phyloP scores from a whole-genome alignment of 805 yeast genomes.

The Lipomyces kockii region DNA sequence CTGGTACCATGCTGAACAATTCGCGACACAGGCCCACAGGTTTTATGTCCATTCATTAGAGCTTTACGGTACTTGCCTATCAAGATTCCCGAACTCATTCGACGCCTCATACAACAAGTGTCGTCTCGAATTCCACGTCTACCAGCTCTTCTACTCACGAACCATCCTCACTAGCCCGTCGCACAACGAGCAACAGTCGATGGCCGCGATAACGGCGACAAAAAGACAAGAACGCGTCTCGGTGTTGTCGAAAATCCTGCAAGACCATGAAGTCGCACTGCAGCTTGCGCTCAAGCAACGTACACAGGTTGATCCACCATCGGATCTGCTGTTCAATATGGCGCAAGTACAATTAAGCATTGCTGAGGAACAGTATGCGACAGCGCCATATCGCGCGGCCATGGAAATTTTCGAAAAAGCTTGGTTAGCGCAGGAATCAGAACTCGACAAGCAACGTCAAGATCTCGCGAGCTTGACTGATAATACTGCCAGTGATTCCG shows the following conservation, averaged over 20 bases:
- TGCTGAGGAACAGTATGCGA: slow-evolving; percentile 33
- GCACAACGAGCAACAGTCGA: background rate
- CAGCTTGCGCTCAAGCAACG: slow-evolving; percentile 12
- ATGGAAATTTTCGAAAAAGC: slow-evolving; percentile 29
- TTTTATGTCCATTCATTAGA: slow-evolving; percentile 29
- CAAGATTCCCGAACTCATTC: slow-evolving; percentile 21
- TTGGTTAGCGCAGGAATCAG: slow-evolving; percentile 27
- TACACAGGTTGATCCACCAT: slow-evolving; percentile 13
- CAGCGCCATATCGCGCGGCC: slow-evolving; percentile 23
- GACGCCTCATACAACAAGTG: slow-evolving; percentile 35
- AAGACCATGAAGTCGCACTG: slow-evolving; percentile 28
- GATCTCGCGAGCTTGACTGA: slow-evolving; percentile 10
- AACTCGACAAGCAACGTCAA: slow-evolving; percentile 11
- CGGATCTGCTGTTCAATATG: slow-evolving; percentile 34
- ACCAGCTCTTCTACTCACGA: slow-evolving; percentile 25
- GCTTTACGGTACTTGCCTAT: slow-evolving; percentile 27
- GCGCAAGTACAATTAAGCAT: slow-evolving; percentile 33
- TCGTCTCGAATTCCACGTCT: slow-evolving; percentile 33
- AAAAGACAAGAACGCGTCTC: slow-evolving; percentile 22
- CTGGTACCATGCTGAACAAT: background rate
- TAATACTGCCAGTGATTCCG: slow-evolving; percentile 1
- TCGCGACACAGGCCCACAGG: slow-evolving; percentile 25
- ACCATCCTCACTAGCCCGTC: background rate
- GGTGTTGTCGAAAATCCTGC: slow-evolving; percentile 21
- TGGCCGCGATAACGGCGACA: slow-evolving; percentile 8